Conservation (phyloP, 805 yeast species). For the Saturnispora saitoi region DNA sequence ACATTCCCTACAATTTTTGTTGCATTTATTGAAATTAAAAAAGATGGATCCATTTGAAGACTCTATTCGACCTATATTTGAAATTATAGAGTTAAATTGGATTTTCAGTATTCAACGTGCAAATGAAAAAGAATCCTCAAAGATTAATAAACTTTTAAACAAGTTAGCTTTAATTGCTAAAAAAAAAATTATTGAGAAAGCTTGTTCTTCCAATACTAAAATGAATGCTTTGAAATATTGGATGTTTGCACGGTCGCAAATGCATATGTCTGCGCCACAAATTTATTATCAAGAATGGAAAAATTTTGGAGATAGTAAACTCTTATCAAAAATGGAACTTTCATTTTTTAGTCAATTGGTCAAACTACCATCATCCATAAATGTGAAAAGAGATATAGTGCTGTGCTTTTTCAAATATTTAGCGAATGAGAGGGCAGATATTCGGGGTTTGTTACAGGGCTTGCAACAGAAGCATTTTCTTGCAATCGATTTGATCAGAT, state of each 20-base stretch:
- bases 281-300: conserved; percentile 25
- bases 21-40: conserved; percentile 13
- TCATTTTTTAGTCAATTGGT: conserved; percentile 15
- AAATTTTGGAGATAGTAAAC: conserved; percentile 19
- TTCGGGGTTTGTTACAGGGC: neutral
- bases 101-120: conserved; percentile 6
- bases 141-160: conserved; percentile 5
- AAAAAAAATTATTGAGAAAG: conserved; percentile 2
- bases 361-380: neutral
- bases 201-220: neutral
- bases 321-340: conserved; percentile 18
- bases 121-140: conserved; percentile 4
- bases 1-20: conserved; percentile 11
- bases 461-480: conserved; percentile 9
- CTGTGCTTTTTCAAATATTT: conserved; percentile 10
- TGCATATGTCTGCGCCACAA: conserved; percentile 8
- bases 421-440: neutral
- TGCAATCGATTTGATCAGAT: neutral
- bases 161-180: conserved; percentile 1
- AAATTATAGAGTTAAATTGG: conserved; percentile 6
- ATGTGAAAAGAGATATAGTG: conserved; percentile 1
- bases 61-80: conserved; percentile 3
- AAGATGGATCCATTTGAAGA: neutral
- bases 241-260: conserved; percentile 6
- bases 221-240: conserved; percentile 7